Evolutionary conservation across 129 eudicot species (phyloP), one percentile per base, ranked within the genome.

Genomic region (Solidago caesia): DNA sequence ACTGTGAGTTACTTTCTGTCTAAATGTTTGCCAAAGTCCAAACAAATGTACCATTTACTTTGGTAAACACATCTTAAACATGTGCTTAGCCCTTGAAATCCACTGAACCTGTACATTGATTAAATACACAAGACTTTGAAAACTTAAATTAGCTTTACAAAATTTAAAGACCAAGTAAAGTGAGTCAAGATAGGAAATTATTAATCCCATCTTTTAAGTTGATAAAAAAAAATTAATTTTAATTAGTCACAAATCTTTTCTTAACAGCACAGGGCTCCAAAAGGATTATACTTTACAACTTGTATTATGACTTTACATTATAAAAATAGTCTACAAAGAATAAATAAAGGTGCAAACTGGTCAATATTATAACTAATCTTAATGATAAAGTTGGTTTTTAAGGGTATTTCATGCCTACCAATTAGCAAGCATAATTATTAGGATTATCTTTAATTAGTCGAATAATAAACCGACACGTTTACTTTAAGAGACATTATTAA

Each of bases 221-320:
- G 62, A 75, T 73, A 44, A 73, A 33, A 33, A 33, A 33, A 21
- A 21, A 21, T 21, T 21, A 21, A 21, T 21, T 21, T 21, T 21
- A 21, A 72, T 62, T 51, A 16, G 46, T 79, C 63, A 68, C 64
- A 71, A 8, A 74, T 75, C 77, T 77, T 81, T 75, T 71, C 68
- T 79, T 74, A 51, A 63, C 53, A 48, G 78, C 88, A 75, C 88
- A 81, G 80, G 85, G 88, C 86, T 84, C 91, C 78, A 84, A 81
- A 79, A 67, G 75, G 75, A 85, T 79, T 68, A 72, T 72, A 67
- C 77, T 77, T 75, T 71, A 58, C 76, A 73, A 66, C 74, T 65
- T 79, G 64, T 82, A 74, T 71, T 76, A 77, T 57, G 79, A 51
- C 81, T 72, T 68, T 33, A 65, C 45, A 70, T 55, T 53, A 56